phyloP scores from a whole-genome alignment of 2,329 filamentous ascomycete genomes.

The Colletotrichum sp. region DNA sequence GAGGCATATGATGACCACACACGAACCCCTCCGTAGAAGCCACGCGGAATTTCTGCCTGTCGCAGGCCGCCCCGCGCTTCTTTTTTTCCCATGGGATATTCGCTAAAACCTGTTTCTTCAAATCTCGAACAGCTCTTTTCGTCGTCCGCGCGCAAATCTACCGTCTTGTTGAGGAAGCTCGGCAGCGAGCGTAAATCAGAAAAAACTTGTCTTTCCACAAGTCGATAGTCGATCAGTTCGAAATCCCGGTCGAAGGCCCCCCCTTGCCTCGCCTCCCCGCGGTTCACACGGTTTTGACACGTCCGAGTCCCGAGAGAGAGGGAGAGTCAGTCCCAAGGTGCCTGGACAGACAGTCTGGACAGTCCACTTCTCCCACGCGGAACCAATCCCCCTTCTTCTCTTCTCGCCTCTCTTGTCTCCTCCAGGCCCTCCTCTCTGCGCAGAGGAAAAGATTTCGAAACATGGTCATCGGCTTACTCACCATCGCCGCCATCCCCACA shows the following conservation, averaged over 20 bases:
- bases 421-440: not conserved
- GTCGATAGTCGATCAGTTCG: not conserved
- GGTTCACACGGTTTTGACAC: not conserved
- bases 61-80: not conserved
- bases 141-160: not conserved
- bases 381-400: not conserved
- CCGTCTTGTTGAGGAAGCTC: not conserved
- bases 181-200: not conserved
- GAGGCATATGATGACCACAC: not conserved
- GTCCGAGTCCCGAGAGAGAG: conserved; percentile 1
- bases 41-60: not conserved
- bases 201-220: not conserved
- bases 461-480: conserved; percentile 58
- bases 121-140: not conserved
- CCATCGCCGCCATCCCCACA: conserved; percentile 58
- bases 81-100: not conserved
- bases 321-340: not conserved
- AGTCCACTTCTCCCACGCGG: not conserved
- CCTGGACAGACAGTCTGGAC: not conserved
- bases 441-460: conserved; percentile 1
- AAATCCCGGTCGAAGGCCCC: not conserved
- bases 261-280: not conserved
- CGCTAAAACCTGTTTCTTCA: not conserved
- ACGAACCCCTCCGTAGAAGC: not conserved
- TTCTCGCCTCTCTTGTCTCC: not conserved